Evolutionary conservation across 2,329 filamentous ascomycete species (phyloP).

Genomic region (Macrophomina pseudophaseolina): DNA sequence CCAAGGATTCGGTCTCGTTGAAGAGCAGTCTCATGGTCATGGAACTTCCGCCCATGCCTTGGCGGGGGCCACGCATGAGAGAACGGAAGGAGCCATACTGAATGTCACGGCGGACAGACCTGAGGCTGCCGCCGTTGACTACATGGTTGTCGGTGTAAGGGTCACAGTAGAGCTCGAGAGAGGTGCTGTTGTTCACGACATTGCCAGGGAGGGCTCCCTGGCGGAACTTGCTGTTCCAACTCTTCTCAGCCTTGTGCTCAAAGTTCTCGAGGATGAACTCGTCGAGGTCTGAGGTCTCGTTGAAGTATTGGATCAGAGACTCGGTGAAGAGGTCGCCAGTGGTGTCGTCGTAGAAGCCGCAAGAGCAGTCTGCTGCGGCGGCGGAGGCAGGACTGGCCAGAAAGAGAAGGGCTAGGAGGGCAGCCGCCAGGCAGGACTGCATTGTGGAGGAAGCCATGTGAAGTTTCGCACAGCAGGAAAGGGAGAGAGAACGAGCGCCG

Average conservation of each 20-base stretch:
- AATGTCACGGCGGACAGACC: slow-evolving; percentile 52
- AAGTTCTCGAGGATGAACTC: slow-evolving; percentile 50
- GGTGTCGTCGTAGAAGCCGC: slow-evolving; percentile 52
- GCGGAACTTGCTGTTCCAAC: slow-evolving; percentile 53
- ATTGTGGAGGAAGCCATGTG: slow-evolving; percentile 9
- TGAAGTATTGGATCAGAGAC: slow-evolving; percentile 57
- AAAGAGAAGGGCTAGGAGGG: slow-evolving; percentile 14
- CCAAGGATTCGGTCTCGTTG: slow-evolving; percentile 51
- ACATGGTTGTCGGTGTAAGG: slow-evolving; percentile 44
- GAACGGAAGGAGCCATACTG: slow-evolving; percentile 55
- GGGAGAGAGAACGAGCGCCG: slow-evolving; percentile 24
- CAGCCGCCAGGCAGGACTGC: slow-evolving; percentile 9
- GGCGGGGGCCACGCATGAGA: slow-evolving; percentile 48
- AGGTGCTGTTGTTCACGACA: slow-evolving; percentile 35
- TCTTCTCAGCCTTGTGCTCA: slow-evolving; percentile 51
- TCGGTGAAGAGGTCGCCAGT: slow-evolving; percentile 52
- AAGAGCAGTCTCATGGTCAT: slow-evolving; percentile 54
- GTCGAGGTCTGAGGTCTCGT: slow-evolving; percentile 49
- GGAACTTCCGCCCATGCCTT: slow-evolving; percentile 46
- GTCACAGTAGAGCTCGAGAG: slow-evolving; percentile 44
- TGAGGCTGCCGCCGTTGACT: slow-evolving; percentile 51
- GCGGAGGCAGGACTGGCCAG: neutral
- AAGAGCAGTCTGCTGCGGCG: slow-evolving; percentile 43
- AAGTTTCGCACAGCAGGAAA: slow-evolving; percentile 16
- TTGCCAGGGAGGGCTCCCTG: slow-evolving; percentile 51